Conservation (phyloP, 805 yeast species). For the Metschnikowia santaceciliae region DNA sequence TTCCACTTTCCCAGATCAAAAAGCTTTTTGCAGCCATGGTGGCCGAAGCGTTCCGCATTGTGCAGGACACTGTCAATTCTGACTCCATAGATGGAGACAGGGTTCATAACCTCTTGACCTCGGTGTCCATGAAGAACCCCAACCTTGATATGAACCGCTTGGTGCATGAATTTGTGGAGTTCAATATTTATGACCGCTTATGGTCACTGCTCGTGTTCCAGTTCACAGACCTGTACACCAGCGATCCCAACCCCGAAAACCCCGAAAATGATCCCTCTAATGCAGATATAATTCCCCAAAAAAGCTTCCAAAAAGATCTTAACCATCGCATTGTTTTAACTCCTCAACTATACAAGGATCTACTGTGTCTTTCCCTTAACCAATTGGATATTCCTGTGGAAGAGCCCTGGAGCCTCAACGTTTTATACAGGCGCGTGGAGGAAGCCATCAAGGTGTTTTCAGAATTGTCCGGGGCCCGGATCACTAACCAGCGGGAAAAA, state of each 20-base stretch:
- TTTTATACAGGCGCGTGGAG: constrained; percentile 38
- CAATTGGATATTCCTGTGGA: constrained; percentile 46
- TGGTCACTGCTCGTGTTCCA: constrained; percentile 50
- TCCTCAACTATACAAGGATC: constrained; percentile 27
- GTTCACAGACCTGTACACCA: constrained; percentile 18
- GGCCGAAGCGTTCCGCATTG: constrained; percentile 32
- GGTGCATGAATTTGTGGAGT: constrained; percentile 69
- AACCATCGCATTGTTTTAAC: constrained; percentile 18
- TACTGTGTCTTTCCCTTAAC: constrained; percentile 43
- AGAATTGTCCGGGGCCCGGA: constrained; percentile 37
- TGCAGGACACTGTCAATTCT: constrained; percentile 36
- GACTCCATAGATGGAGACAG: constrained; percentile 35
- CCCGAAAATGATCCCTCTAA: not conserved
- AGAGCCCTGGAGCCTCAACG: constrained; percentile 38
- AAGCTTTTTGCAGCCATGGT: constrained; percentile 31
- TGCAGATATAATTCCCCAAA: too few relatives aligned
- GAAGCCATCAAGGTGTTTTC: constrained; percentile 52
- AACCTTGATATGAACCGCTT: constrained; percentile 46
- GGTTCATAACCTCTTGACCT: constrained; percentile 27
- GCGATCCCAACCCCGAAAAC: not conserved
- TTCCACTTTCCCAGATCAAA: constrained; percentile 23
- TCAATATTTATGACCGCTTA: constrained; percentile 58
- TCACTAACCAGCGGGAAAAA: constrained; percentile 44
- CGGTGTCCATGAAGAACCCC: constrained; percentile 32
- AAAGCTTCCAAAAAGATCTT: not conserved